Base-by-base conservation (phyloP, 139 green algal species). In the Coccomyxa sp. region DNA sequence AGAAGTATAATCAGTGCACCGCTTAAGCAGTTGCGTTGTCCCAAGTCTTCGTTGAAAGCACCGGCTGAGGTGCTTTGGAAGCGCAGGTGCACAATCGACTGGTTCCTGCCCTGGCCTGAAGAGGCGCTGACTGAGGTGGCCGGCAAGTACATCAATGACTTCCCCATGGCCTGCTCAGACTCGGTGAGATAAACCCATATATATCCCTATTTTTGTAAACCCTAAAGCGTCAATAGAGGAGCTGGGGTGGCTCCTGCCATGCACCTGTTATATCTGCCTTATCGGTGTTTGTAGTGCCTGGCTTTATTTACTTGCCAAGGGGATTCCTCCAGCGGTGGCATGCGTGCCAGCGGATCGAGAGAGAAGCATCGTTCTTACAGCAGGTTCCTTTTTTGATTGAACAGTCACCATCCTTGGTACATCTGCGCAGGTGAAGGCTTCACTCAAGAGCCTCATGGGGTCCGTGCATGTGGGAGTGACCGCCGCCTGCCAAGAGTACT, bases 61-160 rank as follows among this genome's bases (percentile, higher is more conserved):
- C 7, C 38, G 38, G 7, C 3, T 51, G 38, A 51, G 38, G 38
- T 51, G 38, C 7, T 51, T 3, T 51, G 3, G 7, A 51, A 51
- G 3, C 7, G 38, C 38, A 51, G 38, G 38, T 97, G 92, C 92
- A 98, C 96, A 32, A 96, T 99, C 84, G 94, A 99, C 86, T 99
- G 96, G 96, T 97, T 93, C 86, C 77, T 92, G 78, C 91, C 77
- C 80, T 96, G 93, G 93, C 93, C 93, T n/a, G 81, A 93, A 59
- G 89, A 96, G 77, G 93, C 93, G 25, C 85, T 96, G 12, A 90
- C 86, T 58, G 85, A 84, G 18, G 94, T 98, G 80, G 92, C 92
- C 30, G 89, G 87, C 82, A 96, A 97, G 83, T 96, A 97, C 88
- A 93, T 98, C 71, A 90, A 93, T 82, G 91, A 94, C 86, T 98